Conservation (phyloP, 805 yeast genomes). For the Ogataea ramenticola region DNA sequence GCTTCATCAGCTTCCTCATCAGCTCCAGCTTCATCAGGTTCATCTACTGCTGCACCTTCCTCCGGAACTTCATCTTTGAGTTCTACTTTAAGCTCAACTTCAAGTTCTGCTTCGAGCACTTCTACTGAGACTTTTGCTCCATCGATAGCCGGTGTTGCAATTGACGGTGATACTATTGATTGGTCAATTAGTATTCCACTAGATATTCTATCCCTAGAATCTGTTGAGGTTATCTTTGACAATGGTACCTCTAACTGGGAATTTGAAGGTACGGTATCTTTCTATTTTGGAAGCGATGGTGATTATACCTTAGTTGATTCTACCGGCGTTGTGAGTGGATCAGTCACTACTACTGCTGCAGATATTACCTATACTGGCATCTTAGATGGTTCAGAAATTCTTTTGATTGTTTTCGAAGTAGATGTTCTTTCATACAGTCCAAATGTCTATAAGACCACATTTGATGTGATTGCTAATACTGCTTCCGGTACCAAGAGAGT, state of each 20-base stretch:
- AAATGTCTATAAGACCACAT: not conserved
- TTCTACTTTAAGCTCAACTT: not conserved
- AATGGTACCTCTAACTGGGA: not conserved
- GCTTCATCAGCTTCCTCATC: not conserved
- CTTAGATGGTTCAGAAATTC: not conserved
- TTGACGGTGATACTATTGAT: not conserved
- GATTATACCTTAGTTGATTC: not conserved
- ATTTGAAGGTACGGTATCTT: not conserved
- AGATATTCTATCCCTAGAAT: not conserved
- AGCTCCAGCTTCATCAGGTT: not conserved
- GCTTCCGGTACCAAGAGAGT: not conserved
- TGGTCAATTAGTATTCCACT: not conserved
- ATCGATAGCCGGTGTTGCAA: not conserved
- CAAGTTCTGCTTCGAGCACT: not conserved
- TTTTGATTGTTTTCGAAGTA: not conserved
- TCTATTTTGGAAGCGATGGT: not conserved
- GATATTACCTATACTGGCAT: not conserved
- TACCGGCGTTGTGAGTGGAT: too few species aligned
- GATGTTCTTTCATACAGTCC: not conserved
- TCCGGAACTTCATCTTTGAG: not conserved
- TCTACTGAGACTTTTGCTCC: not conserved
- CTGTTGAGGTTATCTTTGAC: not conserved
- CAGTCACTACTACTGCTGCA: not conserved
- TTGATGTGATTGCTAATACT: not conserved
- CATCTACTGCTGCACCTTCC: not conserved